phyloP scores from a whole-genome alignment of 176 grass and related monocot species.

The Avena sativa region DNA sequence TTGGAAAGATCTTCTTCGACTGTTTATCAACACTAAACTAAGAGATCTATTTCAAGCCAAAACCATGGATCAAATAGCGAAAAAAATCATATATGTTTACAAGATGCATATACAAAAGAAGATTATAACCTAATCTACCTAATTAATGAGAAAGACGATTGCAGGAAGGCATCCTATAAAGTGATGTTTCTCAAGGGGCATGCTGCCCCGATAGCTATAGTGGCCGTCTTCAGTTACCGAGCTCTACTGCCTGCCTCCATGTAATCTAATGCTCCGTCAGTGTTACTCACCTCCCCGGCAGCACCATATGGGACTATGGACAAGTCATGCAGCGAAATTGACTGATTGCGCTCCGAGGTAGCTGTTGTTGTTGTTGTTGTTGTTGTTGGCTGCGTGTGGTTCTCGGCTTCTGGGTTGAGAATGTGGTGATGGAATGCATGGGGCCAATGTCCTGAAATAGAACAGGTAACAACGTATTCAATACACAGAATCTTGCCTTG shows the following conservation, averaged over 20 bases:
- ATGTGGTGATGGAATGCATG: constrained; percentile 48
- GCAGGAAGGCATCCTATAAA: background rate
- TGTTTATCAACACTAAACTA: background rate
- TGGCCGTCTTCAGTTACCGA: background rate
- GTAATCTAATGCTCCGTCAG: constrained; percentile 32
- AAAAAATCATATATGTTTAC: background rate
- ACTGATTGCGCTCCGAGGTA: constrained; percentile 7
- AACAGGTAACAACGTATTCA: background rate
- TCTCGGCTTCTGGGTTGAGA: constrained; percentile 33
- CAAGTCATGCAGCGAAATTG: background rate
- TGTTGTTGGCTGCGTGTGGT: background rate
- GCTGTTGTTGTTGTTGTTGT: background rate
- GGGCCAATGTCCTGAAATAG: constrained; percentile 48
- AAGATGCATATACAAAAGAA: background rate
- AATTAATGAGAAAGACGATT: background rate
- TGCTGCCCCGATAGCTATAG: background rate
- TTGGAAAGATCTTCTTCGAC: too few relatives aligned
- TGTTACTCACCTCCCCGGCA: constrained; percentile 21
- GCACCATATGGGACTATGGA: background rate
- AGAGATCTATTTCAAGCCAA: background rate
- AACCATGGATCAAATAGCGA: background rate
- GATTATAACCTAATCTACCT: background rate
- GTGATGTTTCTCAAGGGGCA: background rate
- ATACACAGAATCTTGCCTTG: too few relatives aligned
- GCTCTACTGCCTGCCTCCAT: constrained; percentile 40